Evolutionary conservation across 2,329 filamentous ascomycete species (phyloP).

Genomic region (Colletotrichum graminicola): DNA sequence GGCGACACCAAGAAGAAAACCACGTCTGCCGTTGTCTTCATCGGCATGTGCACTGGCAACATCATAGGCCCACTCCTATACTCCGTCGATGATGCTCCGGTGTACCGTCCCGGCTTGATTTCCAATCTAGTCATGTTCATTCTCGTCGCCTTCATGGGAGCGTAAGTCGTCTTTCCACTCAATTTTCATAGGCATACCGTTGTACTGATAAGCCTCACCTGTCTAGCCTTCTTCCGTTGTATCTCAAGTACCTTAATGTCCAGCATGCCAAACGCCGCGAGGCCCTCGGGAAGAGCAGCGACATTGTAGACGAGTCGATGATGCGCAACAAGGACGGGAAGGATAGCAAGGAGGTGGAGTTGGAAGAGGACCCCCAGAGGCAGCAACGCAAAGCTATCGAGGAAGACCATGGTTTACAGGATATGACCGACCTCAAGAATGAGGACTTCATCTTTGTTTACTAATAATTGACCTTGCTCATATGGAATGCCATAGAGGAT

Average conservation of each 20-base stretch:
- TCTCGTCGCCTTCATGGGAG: slow-evolving; percentile 63
- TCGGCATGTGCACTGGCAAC: slow-evolving; percentile 75
- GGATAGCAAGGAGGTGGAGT: slow-evolving; percentile 44
- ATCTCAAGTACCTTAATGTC: slow-evolving; percentile 66
- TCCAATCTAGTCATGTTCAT: slow-evolving; percentile 73
- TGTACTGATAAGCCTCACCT: not conserved
- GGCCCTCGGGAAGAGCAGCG: slow-evolving; percentile 64
- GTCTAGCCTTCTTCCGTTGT: slow-evolving; percentile 52
- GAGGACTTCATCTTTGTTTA: slow-evolving; percentile 72
- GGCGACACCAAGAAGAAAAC: slow-evolving; percentile 79
- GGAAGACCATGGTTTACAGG: slow-evolving; percentile 59
- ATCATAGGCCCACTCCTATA: slow-evolving; percentile 75
- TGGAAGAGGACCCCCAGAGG: slow-evolving; percentile 41
- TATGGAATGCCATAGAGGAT: not conserved
- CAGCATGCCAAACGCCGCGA: slow-evolving; percentile 67
- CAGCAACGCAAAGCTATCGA: slow-evolving; percentile 44
- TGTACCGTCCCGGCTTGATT: slow-evolving; percentile 68
- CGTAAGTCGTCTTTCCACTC: not conserved
- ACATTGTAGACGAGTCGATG: slow-evolving; percentile 38
- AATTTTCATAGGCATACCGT: rapidly evolving
- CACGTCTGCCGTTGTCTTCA: slow-evolving; percentile 73
- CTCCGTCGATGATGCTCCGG: slow-evolving; percentile 68
- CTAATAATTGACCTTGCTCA: slow-evolving; percentile 28
- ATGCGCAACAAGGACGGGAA: slow-evolving; percentile 35
- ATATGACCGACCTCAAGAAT: slow-evolving; percentile 69